Evolutionary conservation across 1,139 yeast species (phyloP), one percentile per base, ranked within the genome.

Genomic region (Lodderomyces theae): DNA sequence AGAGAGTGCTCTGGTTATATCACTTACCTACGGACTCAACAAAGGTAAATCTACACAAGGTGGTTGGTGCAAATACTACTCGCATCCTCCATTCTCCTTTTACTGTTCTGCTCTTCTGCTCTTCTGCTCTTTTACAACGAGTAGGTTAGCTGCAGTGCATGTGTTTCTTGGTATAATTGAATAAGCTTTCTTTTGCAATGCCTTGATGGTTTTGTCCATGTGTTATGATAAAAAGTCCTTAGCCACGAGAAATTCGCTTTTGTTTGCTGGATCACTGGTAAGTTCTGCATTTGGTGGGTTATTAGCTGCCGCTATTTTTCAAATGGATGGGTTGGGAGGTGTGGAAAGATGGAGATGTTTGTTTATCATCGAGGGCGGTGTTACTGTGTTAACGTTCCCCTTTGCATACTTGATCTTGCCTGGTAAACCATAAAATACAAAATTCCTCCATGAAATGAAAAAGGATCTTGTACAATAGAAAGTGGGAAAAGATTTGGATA

Each of bases 281-380:
- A 85, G 90, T 19, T 89, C 92, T 57, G 95, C 90, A 4, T 85
- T 86, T 61, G 85, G 87, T 42, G 94, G 95, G 43, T 77, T 87
- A 39, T 74, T 86, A 47, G 72, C 72, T 24, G 73, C 69, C 19
- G 71, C 70, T 35, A 69, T 69, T 40, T 58, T 69, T 34, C 56
- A 69, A 40, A 60, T 71, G 64, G 71, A 69, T 38, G 66, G 66
- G 11, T 54, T 48, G 5, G 56, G 53, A 31, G 72, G 72, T 12
- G 52, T 74, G 32, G 55, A 64, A 26, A 69, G 83, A 3, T 84
- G 90, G 92, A 74, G 82, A 60, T 83, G 86, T 82, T 72, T 85
- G 43, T 85, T 80, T 58, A 74, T 83, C 49, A 76, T 85, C 47
- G 90, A 84, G 59, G 92, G 94, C 45, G 68, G 80, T 6, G 70